These are phyloP conservation scores for Leccinellum rugosiceps DNA, from an alignment of 768 basidiomycete genomes.

Conservation along the genomic window DNA sequence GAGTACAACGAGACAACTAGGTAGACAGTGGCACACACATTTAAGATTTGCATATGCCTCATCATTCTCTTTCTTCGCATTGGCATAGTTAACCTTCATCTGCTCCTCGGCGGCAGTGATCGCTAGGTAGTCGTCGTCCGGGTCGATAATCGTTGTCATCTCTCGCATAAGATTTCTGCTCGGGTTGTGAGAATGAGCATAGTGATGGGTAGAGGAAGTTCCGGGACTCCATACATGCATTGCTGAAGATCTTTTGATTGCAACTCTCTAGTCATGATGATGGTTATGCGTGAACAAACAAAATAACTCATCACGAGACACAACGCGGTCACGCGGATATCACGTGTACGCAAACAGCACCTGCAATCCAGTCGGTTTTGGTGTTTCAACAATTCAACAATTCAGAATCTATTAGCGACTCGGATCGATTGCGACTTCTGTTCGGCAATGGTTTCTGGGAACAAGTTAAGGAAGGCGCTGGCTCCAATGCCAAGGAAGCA, in stretches of 20 bases:
- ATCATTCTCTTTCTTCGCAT: constrained; percentile 64
- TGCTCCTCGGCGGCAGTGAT: constrained; percentile 73
- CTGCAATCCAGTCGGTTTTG: too few species aligned
- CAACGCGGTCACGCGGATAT: constrained; percentile 10
- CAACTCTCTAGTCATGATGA: constrained; percentile 26
- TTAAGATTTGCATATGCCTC: constrained; percentile 63
- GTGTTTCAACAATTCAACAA: too few species aligned
- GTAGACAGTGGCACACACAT: constrained; percentile 36
- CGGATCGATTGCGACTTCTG: too few species aligned
- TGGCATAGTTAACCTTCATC: constrained; percentile 54
- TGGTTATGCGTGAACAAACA: not conserved
- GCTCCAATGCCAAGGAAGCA: too few species aligned
- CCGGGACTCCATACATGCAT: constrained; percentile 27
- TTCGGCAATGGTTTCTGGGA: not conserved
- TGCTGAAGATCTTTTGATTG: constrained; percentile 35
- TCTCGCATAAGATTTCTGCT: constrained; percentile 63
- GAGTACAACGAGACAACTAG: not conserved
- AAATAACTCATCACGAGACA: not conserved
- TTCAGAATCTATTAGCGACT: too few species aligned
- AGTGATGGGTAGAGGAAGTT: not conserved
- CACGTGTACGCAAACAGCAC: constrained; percentile 23
- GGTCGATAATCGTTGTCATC: constrained; percentile 71
- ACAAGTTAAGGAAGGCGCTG: too few species aligned
- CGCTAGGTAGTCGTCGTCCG: constrained; percentile 74
- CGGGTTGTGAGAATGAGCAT: not conserved